A percentile compares a stretch with the other conserved stretches of the same genome.
Evolutionary conservation across 2,329 filamentous ascomycete genomes (phyloP).

Genomic region (Colletotrichum gloeosporioides): DNA sequence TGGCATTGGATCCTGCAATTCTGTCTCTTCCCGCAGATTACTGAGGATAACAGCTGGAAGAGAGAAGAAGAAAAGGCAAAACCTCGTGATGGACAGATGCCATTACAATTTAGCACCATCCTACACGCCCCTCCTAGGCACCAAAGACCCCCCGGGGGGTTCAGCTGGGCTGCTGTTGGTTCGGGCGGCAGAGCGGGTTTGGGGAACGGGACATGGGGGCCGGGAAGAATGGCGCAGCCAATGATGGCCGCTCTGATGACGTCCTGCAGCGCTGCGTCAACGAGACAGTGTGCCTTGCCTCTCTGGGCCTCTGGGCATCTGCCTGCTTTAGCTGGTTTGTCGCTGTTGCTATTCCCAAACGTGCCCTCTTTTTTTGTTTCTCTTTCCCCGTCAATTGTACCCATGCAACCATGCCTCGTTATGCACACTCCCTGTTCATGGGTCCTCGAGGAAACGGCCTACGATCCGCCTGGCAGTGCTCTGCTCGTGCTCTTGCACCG

Average conservation of each 20-base stretch:
- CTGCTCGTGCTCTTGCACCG: not conserved
- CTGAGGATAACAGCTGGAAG: not conserved
- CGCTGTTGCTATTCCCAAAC: not conserved
- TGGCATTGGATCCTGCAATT: not conserved
- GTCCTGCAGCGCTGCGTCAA: not conserved
- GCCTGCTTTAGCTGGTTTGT: not conserved
- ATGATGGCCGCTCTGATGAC: conserved; percentile 2
- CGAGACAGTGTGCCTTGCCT: not conserved
- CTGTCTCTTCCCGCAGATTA: not conserved
- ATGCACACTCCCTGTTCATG: conserved; percentile 8
- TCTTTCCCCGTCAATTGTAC: not conserved
- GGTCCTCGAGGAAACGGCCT: not conserved
- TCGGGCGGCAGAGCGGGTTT: not conserved
- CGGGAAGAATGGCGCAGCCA: not conserved
- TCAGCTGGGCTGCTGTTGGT: not conserved
- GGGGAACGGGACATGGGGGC: not conserved
- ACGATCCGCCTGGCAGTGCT: not conserved
- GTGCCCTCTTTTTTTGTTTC: not conserved
- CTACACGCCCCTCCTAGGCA: not conserved
- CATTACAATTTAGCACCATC: not conserved
- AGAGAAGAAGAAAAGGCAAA: not conserved
- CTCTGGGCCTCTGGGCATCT: not conserved
- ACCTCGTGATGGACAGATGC: not conserved
- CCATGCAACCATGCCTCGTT: not conserved
- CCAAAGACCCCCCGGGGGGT: not conserved